Conservation (phyloP, 192 early-diverging fungal species). For the Paraglomus occultum region DNA sequence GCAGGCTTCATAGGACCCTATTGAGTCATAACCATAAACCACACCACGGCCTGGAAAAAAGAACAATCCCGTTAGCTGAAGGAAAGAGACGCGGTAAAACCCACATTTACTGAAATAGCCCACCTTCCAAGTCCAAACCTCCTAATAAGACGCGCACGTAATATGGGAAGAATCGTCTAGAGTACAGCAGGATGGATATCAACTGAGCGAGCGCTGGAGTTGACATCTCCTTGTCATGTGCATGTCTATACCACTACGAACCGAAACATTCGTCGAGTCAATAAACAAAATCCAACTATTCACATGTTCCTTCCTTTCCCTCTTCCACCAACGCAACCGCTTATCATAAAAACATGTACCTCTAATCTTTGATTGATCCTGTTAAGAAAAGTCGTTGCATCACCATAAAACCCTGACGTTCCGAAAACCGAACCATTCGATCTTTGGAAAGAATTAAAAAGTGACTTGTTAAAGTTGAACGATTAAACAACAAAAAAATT, state of each 20-base stretch:
- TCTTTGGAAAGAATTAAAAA: conserved; percentile 33
- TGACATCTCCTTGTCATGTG: conserved; percentile 88
- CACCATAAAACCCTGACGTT: conserved; percentile 86
- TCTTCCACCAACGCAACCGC: not conserved
- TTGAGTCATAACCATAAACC: conserved; percentile 90
- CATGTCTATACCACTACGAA: conserved; percentile 82
- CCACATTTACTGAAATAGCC: no score
- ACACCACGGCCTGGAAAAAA: conserved; percentile 67
- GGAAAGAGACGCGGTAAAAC: not conserved
- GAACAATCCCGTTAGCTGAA: conserved; percentile 17
- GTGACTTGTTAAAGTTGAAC: not conserved
- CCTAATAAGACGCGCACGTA: conserved; percentile 88
- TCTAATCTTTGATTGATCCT: conserved; percentile 82
- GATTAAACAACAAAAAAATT: not conserved
- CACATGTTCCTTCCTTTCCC: not conserved
- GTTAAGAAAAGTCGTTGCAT: conserved; percentile 81
- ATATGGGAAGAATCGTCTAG: conserved; percentile 95
- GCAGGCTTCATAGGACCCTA: conserved; percentile 87
- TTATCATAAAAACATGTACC: conserved; percentile 47
- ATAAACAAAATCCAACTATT: not conserved
- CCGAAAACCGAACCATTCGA: conserved; percentile 82
- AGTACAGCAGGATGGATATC: conserved; percentile 90
- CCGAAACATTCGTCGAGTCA: not conserved
- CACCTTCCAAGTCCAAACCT: conserved; percentile 87
- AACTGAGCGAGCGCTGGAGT: conserved; percentile 88